Conservation (phyloP, 2,329 filamentous ascomycete species). For the Westerdykella ornata region DNA sequence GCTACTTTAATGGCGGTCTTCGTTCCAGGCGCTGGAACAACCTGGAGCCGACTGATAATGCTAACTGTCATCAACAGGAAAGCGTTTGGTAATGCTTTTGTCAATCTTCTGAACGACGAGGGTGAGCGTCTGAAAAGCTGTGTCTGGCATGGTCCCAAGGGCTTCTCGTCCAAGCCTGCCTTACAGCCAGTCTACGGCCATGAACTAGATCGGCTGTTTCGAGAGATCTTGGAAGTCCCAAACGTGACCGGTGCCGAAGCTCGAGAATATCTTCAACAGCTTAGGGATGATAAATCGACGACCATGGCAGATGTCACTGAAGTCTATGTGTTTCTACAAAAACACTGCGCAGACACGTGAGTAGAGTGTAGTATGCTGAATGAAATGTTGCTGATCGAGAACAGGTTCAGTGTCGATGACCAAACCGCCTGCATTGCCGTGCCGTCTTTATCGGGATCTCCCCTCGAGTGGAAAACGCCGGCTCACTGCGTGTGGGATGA, state of each 20-base stretch:
- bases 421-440: constrained; percentile 3
- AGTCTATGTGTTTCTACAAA: constrained; percentile 3
- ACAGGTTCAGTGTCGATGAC: not conserved
- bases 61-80: not conserved
- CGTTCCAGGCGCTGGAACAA: not conserved
- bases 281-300: not conserved
- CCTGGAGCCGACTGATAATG: not conserved
- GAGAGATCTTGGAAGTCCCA: constrained; percentile 1
- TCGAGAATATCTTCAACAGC: constrained; percentile 2
- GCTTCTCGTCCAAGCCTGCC: constrained; percentile 2
- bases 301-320: constrained; percentile 1
- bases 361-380: not conserved
- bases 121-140: not conserved
- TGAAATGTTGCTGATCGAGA: constrained; percentile 1
- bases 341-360: not conserved
- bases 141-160: constrained; percentile 2
- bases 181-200: constrained; percentile 1
- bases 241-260: constrained; percentile 1
- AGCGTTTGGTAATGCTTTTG: not conserved
- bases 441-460: not conserved
- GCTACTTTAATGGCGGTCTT: constrained; percentile 1
- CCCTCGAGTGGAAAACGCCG: constrained; percentile 5
- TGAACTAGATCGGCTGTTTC: constrained; percentile 2
- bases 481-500: constrained; percentile 6
- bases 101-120: not conserved